phyloP scores from a whole-genome alignment of 371 early-diverging fungal genomes.

The Synchytrium microbalum region DNA sequence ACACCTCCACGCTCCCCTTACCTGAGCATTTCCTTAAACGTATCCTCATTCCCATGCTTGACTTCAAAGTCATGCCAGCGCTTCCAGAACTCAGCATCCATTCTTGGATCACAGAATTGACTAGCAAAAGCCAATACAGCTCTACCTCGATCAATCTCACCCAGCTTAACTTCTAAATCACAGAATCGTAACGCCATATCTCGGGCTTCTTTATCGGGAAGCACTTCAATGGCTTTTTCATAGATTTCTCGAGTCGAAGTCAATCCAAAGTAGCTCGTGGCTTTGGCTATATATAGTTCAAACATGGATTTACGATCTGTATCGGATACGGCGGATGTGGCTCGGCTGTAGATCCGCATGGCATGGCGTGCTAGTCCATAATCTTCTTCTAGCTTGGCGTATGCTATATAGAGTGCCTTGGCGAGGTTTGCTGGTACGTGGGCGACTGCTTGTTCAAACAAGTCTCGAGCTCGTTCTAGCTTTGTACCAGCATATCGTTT shows the following conservation, averaged over 20 bases:
- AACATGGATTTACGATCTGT: constrained; percentile 77
- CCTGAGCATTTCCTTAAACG: constrained; percentile 94
- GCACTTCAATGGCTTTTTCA: constrained; percentile 75
- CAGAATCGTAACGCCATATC: constrained; percentile 77
- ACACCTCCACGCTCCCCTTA: constrained; percentile 5
- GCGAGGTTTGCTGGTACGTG: constrained; percentile 82
- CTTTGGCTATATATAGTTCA: constrained; percentile 83
- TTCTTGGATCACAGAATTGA: constrained; percentile 83
- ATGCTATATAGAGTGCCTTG: constrained; percentile 81
- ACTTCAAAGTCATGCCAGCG: constrained; percentile 96
- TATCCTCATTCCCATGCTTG: constrained; percentile 93
- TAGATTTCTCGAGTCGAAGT: constrained; percentile 85
- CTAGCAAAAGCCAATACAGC: constrained; percentile 81
- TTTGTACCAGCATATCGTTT: constrained; percentile 76
- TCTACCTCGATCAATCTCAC: constrained; percentile 94
- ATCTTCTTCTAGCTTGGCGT: constrained; percentile 89
- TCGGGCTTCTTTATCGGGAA: constrained; percentile 77
- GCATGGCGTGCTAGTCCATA: constrained; percentile 87
- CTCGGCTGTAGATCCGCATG: constrained; percentile 88
- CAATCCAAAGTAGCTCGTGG: constrained; percentile 77
- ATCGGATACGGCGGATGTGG: constrained; percentile 65
- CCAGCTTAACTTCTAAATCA: constrained; percentile 78
- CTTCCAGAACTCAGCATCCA: constrained; percentile 72
- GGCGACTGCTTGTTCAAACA: constrained; percentile 91
- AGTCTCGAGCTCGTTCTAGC: constrained; percentile 87